These are phyloP conservation scores for Draba incana DNA, from an alignment of 345 rosid species.

Conservation along the genomic window DNA sequence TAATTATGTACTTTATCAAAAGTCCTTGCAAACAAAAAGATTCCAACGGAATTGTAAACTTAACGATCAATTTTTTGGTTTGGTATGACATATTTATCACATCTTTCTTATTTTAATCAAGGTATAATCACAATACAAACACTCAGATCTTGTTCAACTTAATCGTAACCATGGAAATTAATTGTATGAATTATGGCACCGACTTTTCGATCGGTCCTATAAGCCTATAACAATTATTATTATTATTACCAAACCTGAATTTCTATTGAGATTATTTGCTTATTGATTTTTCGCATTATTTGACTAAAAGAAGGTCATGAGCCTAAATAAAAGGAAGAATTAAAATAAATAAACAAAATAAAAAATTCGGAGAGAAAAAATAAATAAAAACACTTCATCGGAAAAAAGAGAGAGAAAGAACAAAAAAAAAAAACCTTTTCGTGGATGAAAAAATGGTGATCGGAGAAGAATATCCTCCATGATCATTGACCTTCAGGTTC, in stretches of 20 bases:
- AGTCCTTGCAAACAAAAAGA: neutral
- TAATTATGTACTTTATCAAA: neutral
- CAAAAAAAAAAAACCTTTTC: conserved; percentile 33
- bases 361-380: neutral
- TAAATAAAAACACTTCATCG: conserved; percentile 6
- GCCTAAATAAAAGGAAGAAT: conserved; percentile 25
- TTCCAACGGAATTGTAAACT: neutral
- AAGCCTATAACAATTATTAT: conserved; percentile 1
- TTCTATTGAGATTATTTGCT: neutral
- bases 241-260: neutral
- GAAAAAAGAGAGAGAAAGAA: conserved; percentile 8
- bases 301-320: conserved; percentile 1
- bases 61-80: neutral
- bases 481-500: conserved; percentile 45
- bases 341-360: neutral
- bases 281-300: neutral
- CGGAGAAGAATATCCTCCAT: conserved; percentile 56
- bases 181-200: conserved; percentile 21
- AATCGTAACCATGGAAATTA: neutral
- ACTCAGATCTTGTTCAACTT: neutral
- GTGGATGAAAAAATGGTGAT: conserved; percentile 49
- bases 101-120: neutral
- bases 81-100: neutral
- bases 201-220: conserved; percentile 22
- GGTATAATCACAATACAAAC: conserved; percentile 4